Conservation (phyloP, 805 yeast genomes). For the Starmerella apis region DNA sequence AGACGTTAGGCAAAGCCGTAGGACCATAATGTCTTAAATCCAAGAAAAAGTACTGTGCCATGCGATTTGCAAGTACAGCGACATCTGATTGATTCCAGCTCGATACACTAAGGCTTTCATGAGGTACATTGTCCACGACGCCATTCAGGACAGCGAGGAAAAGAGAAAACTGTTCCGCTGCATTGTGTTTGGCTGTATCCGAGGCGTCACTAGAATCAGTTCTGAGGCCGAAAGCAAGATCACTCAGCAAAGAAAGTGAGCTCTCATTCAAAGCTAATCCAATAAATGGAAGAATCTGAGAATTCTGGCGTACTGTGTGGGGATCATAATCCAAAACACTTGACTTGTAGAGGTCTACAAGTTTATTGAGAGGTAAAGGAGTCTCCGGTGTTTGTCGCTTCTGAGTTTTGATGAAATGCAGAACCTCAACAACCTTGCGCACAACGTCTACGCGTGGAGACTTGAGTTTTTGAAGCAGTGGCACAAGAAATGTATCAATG, state of each 20-base stretch:
- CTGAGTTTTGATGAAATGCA: constrained; percentile 48
- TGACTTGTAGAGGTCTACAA: constrained; percentile 34
- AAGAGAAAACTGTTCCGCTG: constrained; percentile 19
- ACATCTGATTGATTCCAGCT: constrained; percentile 9
- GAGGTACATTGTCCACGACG: neutral
- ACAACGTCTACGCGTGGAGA: constrained; percentile 61
- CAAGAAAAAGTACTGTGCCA: constrained; percentile 50
- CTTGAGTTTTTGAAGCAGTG: constrained; percentile 65
- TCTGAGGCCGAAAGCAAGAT: constrained; percentile 12
- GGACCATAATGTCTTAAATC: constrained; percentile 33
- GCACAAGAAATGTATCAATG: constrained; percentile 56
- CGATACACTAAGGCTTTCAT: neutral
- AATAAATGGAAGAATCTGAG: constrained; percentile 12
- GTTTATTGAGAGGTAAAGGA: constrained; percentile 48
- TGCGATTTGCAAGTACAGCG: constrained; percentile 37
- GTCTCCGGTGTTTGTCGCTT: constrained; percentile 10
- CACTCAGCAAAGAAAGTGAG: neutral
- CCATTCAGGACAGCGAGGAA: constrained; percentile 12
- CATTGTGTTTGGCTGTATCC: neutral
- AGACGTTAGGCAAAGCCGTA: constrained; percentile 50
- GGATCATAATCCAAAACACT: constrained; percentile 1
- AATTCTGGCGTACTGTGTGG: constrained; percentile 9
- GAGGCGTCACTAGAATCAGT: neutral
- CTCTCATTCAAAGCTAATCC: constrained; percentile 4
- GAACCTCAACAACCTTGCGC: constrained; percentile 51